Evolutionary conservation across 2,329 filamentous ascomycete genomes (phyloP), one percentile per base, ranked within the genome.

Genomic region (Cercospora zeae-maydis): DNA sequence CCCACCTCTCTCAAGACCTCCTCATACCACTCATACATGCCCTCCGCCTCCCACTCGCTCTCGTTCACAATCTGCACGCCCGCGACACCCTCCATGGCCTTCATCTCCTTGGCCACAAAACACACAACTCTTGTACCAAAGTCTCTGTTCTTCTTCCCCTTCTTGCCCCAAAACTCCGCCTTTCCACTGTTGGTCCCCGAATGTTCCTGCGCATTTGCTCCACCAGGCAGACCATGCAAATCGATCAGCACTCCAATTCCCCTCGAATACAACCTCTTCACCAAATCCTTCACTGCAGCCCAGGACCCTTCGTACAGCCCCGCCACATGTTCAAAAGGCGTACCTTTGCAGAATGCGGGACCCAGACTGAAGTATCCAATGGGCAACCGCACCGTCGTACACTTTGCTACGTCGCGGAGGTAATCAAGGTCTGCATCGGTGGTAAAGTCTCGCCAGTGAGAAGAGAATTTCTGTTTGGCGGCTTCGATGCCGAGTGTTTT

Each of bases 51-150:
- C 73, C 78, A 80, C 42, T 79, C 77, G 2, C 83, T 81, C 68
- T 86, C 84, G 59, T 87, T 87, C 60, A 82, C 80, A 21, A 87
- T 69, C 71, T 86, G 83, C n/a, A 87, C 72, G 0, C 85, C 85
- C 16, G 81, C 74, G 2, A 86, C 78, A 2, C 79, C 80, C 2
- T 77, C 72, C 61, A 82, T 77, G 16, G 69, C 71, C 8, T 67
- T 70, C 6, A 80, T 75, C 67, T 86, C 78, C 30, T 78, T 73
- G 1, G 82, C 80, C 37, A 87, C 78, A 67, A 83, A 84, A 37
- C 78, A 74, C 7, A 83, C 70, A 61, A 80, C 82, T 21, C 77
- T 74, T n/a, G 77, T 77, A 1, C 80, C 80, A 5, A 83, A 74
- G 11, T 78, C 73, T 19, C 80, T 78, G 66, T 83, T 77, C 10